Conservation (phyloP, 805 yeast species). For the Nakazawaea pomicola region DNA sequence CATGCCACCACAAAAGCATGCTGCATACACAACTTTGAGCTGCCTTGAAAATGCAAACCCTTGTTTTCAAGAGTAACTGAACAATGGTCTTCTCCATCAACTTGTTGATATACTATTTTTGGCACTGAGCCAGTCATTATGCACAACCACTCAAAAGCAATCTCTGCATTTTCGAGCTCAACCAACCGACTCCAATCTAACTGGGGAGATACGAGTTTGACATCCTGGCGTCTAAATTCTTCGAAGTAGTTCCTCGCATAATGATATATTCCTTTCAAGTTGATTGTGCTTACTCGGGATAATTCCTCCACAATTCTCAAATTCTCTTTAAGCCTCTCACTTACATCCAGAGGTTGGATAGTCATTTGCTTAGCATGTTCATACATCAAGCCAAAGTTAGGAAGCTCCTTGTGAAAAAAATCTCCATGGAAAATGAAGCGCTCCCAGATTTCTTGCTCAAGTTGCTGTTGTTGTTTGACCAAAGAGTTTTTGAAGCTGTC, state of each 20-base stretch:
- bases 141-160: not conserved
- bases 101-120: not conserved
- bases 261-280: not conserved
- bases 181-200: not conserved
- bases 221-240: not conserved
- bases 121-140: not conserved
- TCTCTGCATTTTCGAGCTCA: not conserved
- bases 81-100: not conserved
- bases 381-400: too few relatives aligned
- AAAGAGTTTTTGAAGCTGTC: too few relatives aligned
- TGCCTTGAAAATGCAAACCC: not conserved
- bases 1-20: not conserved
- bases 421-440: too few relatives aligned
- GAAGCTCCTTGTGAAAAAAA: too few relatives aligned
- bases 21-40: not conserved
- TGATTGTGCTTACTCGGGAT: not conserved
- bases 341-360: too few relatives aligned
- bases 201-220: not conserved
- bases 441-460: too few relatives aligned
- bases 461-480: too few relatives aligned
- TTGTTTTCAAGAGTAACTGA: not conserved
- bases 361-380: too few relatives aligned
- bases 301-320: not conserved
- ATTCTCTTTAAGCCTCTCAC: too few relatives aligned
- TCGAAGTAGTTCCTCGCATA: not conserved